Evolutionary conservation across 2,329 filamentous ascomycete species (phyloP), one percentile per base, ranked within the genome.

Genomic region (Tolypocladium ophioglossoides): DNA sequence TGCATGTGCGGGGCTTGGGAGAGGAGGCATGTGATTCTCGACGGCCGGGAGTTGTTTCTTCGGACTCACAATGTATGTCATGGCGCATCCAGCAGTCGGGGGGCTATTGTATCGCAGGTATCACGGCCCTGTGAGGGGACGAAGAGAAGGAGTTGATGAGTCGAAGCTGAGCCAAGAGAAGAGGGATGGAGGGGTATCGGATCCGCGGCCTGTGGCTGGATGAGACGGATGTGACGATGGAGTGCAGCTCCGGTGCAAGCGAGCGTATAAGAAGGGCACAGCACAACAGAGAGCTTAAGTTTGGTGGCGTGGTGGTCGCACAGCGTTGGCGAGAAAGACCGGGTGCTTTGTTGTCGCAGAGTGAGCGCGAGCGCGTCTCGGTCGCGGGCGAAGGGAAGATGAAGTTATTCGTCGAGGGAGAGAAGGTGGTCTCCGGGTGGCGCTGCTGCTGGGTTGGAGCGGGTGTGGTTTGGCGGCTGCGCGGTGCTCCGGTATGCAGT

Each of bases 31-130:
- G 60, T 60, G 57, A 61, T 58, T 53, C 52, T 51, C 38, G 44
- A 50, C 46, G 52, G 44, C 48, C 53, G 56, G 54, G 55, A 51
- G 53, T 35, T 55, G 52, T 56, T 59, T 60, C 52, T 55, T 52
- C 3, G 50, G 51, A 71, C 68, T 71, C 65, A 71, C 68, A 66
- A 70, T 71, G 62, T 70, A 70, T 64, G 68, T 69, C 68, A 71
- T 71, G 65, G 65, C 66, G 67, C 68, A 68, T 68, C 55, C 54
- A 53, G 55, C 56, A 56, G 44, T 30, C 16, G 41, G 56, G 61
- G 57, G 60, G n/a, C 37, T 56, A 56, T 57, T 54, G 52, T 59
- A 57, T 60, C 57, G 56, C 53, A 40, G 22, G 32, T 41, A 53
- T 52, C 51, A 39, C 38, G 12, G 27, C 39, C 39, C 37, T 40